Evolutionary conservation across 768 basidiomycete genomes (phyloP).

Genomic region (Mycena olivaceomarginata): DNA sequence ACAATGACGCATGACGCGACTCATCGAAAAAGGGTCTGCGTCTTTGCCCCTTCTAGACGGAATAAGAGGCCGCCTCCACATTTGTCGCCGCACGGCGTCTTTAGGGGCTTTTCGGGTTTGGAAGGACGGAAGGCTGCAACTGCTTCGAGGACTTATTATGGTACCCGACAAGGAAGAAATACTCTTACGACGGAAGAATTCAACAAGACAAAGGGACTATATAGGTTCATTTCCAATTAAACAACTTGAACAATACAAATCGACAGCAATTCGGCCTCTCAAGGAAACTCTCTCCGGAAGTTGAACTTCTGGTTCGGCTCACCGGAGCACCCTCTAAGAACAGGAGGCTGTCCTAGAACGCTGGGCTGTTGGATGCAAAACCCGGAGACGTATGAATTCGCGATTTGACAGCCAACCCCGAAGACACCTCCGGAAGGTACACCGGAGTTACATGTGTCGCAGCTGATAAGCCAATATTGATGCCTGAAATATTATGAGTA

Average conservation of each 20-base stretch:
- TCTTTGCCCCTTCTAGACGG: too few species aligned
- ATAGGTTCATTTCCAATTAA: not conserved
- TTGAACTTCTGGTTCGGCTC: constrained; percentile 13
- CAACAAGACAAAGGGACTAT: not conserved
- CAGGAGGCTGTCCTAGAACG: constrained; percentile 8
- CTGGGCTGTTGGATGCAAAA: constrained; percentile 18
- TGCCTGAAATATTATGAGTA: constrained; percentile 27
- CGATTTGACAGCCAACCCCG: constrained; percentile 10
- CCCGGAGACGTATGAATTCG: constrained; percentile 3
- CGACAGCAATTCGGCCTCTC: constrained; percentile 2
- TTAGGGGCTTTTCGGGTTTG: too few species aligned
- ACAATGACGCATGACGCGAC: too few species aligned
- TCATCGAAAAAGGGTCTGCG: too few species aligned
- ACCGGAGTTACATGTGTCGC: constrained; percentile 21
- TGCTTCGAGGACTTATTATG: too few species aligned
- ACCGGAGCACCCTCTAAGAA: constrained; percentile 15
- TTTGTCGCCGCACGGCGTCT: too few species aligned
- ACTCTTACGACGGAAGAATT: not conserved
- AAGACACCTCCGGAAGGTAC: constrained; percentile 16
- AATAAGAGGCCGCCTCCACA: too few species aligned
- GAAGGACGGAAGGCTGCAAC: too few species aligned
- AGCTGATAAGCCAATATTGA: constrained; percentile 37
- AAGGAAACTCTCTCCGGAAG: constrained; percentile 9
- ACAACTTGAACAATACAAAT: constrained; percentile 11
- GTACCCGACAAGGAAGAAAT: not conserved